phyloP scores from a whole-genome alignment of 306 rosid species.

The Medicago lupulina region DNA sequence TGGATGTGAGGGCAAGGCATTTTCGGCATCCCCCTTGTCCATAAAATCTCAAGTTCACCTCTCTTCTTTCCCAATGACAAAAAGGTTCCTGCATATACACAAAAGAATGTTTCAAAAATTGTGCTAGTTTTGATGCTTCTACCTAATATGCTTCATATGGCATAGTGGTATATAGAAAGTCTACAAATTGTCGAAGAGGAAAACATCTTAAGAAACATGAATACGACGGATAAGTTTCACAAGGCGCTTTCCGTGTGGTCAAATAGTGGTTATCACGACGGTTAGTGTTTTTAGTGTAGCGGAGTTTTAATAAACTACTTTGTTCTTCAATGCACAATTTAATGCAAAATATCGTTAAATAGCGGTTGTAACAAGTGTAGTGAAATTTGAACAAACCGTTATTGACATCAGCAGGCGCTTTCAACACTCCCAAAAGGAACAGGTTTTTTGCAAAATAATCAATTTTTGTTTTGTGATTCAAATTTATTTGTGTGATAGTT shows the following conservation, averaged over 20 bases:
- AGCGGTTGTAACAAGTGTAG: neutral
- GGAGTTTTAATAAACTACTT: neutral
- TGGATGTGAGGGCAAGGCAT: conserved; percentile 82
- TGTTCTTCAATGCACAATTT: neutral
- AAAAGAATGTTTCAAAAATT: conserved; percentile 1
- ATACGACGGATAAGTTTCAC: neutral
- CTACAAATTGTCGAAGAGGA: neutral
- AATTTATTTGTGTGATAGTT: conserved; percentile 2
- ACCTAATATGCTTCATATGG: conserved; percentile 2
- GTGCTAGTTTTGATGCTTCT: neutral
- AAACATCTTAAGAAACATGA: neutral
- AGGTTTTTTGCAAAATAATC: neutral
- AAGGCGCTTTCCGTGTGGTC: neutral
- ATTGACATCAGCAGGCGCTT: neutral
- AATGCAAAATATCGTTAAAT: neutral
- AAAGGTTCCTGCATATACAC: conserved; percentile 72
- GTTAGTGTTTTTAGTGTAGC: too few relatives aligned
- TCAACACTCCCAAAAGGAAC: neutral
- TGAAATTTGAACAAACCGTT: neutral
- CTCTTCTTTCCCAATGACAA: conserved; percentile 87
- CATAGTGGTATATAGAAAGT: neutral
- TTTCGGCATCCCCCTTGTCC: conserved; percentile 93
- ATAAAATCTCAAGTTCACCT: conserved; percentile 81
- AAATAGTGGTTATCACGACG: neutral
- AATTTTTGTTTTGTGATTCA: neutral